Conservation (phyloP, 345 rosid species). For the Arabidopsis arenosa region DNA sequence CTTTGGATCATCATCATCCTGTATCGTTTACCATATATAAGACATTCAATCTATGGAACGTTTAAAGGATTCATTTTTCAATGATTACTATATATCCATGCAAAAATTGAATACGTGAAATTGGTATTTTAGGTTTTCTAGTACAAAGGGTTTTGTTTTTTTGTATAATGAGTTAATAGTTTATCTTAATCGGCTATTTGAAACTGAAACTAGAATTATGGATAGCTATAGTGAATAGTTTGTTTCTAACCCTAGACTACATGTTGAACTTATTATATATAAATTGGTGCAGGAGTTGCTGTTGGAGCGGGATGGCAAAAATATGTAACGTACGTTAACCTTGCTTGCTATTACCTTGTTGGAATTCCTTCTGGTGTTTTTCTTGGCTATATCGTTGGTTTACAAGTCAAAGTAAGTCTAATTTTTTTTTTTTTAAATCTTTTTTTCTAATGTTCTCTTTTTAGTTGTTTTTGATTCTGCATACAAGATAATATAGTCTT, state of each 20-base stretch:
- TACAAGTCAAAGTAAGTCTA: constrained; percentile 68
- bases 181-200: too few species aligned
- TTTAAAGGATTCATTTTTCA: neutral
- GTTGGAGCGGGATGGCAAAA: constrained; percentile 83
- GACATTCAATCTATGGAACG: neutral
- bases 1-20: neutral
- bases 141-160: too few species aligned
- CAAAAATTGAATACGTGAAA: neutral
- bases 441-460: neutral
- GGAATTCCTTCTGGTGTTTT: constrained; percentile 73
- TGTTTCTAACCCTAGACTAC: neutral
- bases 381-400: constrained; percentile 58
- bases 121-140: too few species aligned
- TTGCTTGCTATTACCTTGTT: constrained; percentile 68
- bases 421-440: neutral
- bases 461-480: neutral
- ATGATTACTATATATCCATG: constrained; percentile 1
- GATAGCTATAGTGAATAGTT: neutral
- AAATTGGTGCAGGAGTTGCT: constrained; percentile 61
- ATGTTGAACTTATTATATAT: neutral
- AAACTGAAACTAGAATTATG: too few species aligned
- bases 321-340: constrained; percentile 65
- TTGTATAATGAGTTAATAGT: too few species aligned
- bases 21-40: neutral
- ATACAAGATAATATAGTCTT: neutral